These are phyloP conservation scores for Sarocladium strictum DNA, from an alignment of 2,329 filamentous ascomycete species.

Conservation along the genomic window DNA sequence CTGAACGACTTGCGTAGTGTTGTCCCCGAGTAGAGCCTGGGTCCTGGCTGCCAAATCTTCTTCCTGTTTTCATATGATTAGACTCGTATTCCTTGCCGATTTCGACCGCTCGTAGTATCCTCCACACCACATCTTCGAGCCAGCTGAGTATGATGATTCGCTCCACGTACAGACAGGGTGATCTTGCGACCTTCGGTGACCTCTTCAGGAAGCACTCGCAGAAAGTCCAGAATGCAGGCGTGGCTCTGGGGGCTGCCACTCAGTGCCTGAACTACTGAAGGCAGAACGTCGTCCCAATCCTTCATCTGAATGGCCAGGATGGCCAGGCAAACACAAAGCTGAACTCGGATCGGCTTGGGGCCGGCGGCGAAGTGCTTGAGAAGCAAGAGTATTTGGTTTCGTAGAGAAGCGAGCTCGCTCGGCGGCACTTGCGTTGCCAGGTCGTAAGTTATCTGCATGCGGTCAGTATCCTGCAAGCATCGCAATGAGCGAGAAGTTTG, in stretches of 20 bases:
- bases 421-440: constrained; percentile 76
- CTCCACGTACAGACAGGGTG: constrained; percentile 93
- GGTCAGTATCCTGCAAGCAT: constrained; percentile 9
- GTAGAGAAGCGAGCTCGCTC: constrained; percentile 67
- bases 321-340: constrained; percentile 90
- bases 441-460: constrained; percentile 83
- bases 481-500: not conserved
- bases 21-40: constrained; percentile 82
- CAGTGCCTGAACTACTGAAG: constrained; percentile 72
- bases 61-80: constrained; percentile 63
- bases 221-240: constrained; percentile 87
- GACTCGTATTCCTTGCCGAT: constrained; percentile 27
- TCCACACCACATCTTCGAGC: constrained; percentile 25
- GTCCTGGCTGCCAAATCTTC: constrained; percentile 86
- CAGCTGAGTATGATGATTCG: constrained; percentile 43
- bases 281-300: constrained; percentile 88
- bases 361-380: constrained; percentile 77
- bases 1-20: constrained; percentile 79
- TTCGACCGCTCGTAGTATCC: constrained; percentile 28
- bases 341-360: constrained; percentile 78
- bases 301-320: constrained; percentile 95
- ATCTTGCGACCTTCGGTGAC: constrained; percentile 99
- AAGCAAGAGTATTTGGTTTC: constrained; percentile 76
- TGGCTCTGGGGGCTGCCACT: constrained; percentile 72
- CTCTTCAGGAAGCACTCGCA: constrained; percentile 95